These are phyloP conservation scores for Polygonum aviculare DNA, from an alignment of 148 eudicot genomes.

Conservation along the genomic window DNA sequence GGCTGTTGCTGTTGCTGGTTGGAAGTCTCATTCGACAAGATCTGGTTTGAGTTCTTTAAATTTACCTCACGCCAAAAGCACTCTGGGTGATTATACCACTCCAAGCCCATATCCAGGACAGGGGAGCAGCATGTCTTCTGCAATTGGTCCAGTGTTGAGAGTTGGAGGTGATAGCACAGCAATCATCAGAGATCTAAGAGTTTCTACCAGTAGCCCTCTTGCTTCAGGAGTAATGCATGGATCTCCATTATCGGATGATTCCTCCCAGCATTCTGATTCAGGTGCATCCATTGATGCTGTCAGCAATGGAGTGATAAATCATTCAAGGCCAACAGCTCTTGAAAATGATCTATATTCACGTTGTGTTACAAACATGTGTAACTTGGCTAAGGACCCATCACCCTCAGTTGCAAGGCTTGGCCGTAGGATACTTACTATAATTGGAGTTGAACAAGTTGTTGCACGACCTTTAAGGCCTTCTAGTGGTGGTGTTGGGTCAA, in stretches of 20 bases:
- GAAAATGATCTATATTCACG: constrained; percentile 67
- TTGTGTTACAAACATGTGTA: constrained; percentile 63
- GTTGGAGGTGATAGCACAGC: constrained; percentile 54
- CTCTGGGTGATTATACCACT: constrained; percentile 63
- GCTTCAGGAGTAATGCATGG: constrained; percentile 82
- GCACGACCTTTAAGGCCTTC: constrained; percentile 53
- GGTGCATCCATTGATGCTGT: constrained; percentile 46
- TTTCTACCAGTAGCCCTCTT: constrained; percentile 75
- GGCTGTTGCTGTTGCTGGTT: constrained; percentile 69
- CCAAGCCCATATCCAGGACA: constrained; percentile 40
- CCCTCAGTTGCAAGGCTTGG: constrained; percentile 83
- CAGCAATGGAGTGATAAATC: constrained; percentile 55
- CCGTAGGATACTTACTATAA: constrained; percentile 57
- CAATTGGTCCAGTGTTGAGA: constrained; percentile 57
- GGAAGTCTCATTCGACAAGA: constrained; percentile 61
- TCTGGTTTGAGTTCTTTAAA: constrained; percentile 60
- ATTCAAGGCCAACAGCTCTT: constrained; percentile 54
- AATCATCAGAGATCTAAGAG: constrained; percentile 64
- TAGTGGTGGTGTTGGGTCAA: constrained; percentile 31
- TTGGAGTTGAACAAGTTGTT: constrained; percentile 87
- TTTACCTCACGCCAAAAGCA: constrained; percentile 48
- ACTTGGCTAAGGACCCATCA: constrained; percentile 93
- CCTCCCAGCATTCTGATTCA: constrained; percentile 87
- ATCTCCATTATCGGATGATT: constrained; percentile 89
- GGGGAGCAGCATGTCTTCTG: constrained; percentile 57